A percentile compares a stretch with the other conserved stretches of the same genome.
Conservation (phyloP, 345 rosid species). For the Camelina laxa region DNA sequence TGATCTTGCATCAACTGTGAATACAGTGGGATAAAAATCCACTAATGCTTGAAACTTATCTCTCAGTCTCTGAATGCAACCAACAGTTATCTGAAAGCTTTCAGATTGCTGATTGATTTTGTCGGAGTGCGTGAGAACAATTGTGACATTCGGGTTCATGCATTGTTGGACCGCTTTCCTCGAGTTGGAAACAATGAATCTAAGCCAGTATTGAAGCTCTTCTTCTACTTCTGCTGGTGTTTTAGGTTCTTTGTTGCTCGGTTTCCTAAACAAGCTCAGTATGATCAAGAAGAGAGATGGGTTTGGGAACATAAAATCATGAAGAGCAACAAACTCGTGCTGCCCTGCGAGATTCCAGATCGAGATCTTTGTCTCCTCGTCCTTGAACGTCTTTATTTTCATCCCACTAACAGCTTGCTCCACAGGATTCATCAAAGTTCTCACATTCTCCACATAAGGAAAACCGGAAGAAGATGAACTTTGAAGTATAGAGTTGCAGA, state of each 20-base stretch:
- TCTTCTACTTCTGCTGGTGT: constrained; percentile 76
- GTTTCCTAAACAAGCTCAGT: constrained; percentile 81
- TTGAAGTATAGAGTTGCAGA: constrained; percentile 75
- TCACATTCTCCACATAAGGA: constrained; percentile 81
- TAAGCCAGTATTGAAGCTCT: constrained; percentile 93
- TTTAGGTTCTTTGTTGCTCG: constrained; percentile 80
- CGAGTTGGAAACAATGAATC: constrained; percentile 85
- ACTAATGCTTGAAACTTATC: constrained; percentile 80
- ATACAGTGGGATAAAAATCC: constrained; percentile 81
- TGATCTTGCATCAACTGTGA: constrained; percentile 94
- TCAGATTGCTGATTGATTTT: constrained; percentile 67
- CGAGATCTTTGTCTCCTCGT: constrained; percentile 81
- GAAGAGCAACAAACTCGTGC: constrained; percentile 84
- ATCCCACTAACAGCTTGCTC: constrained; percentile 90
- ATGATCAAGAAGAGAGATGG: constrained; percentile 79
- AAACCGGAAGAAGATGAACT: constrained; percentile 69
- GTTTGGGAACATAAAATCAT: constrained; percentile 95
- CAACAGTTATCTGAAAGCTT: constrained; percentile 61
- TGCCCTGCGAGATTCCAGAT: constrained; percentile 94
- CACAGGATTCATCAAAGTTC: constrained; percentile 76
- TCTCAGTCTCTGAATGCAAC: constrained; percentile 61
- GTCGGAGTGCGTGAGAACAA: constrained; percentile 81
- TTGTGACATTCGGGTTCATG: constrained; percentile 76
- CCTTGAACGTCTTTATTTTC: constrained; percentile 82
- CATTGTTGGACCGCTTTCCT: constrained; percentile 75